Base-by-base conservation (phyloP, 225 moss, liverwort and hornwort genomes). In the Rhytidiadelphus loreus region DNA sequence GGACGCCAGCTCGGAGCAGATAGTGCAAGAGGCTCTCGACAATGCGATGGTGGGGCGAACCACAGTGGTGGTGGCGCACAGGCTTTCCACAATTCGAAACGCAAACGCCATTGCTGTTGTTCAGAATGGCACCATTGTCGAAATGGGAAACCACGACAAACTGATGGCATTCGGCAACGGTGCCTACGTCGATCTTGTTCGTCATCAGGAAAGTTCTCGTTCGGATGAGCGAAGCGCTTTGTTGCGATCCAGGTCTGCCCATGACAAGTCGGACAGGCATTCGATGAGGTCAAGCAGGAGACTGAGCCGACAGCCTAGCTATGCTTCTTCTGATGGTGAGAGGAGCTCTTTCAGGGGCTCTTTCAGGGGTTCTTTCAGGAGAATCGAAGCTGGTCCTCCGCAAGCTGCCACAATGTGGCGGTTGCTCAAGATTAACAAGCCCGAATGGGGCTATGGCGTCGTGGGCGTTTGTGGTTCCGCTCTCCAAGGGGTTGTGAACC, bases 21-120 rank as follows among this genome's bases (percentile, higher is more conserved):
- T 90, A 35, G 96, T 96, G 87, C 95, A 95, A 84, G 90, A 90
- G 73, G 93, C 96, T 37, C 91, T 96, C 6, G 95, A 94, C 80
- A 84, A 84, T 66, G 90, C 89, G 52, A 93, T 93, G 92, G 81
- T 90, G 58, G 93, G 93, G 48, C 87, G 95, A 29, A 95, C 95
- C 33, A 96, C 96, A 29, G 73, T 96, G 46, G 91, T 92, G 28
- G 89, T 96, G 73, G 94, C 95, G 21, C 96, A 95, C 82, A 88
- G 94, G 56, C 91, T 96, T 12, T 93, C 95, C 43, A 95, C 95
- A 13, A 87, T 96, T 79, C 87, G 90, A 68, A 91, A 86, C 8
- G 95, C 93, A 5, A 50, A 88, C 77, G 77, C 83, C 84, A 96
- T 96, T 24, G 96, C 95, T 3, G 94, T 94, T 4, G 62, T 94